Evolutionary conservation across 1,284 basidiomycete species (phyloP).

Genomic region (Xerocomus amazonicus): DNA sequence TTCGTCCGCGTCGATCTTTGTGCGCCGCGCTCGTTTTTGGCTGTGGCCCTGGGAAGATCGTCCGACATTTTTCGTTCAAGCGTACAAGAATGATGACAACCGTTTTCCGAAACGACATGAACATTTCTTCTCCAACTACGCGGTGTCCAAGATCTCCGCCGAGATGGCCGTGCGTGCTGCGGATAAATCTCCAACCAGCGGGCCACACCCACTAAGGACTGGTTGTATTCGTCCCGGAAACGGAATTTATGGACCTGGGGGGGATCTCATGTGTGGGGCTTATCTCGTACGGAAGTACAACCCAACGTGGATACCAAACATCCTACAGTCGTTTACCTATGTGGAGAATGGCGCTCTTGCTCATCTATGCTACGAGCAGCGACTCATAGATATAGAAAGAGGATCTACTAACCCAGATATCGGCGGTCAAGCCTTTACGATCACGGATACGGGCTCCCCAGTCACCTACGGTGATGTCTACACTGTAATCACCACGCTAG

Average conservation of each 20-base stretch:
- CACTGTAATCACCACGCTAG: slow-evolving; percentile 44
- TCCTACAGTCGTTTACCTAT: slow-evolving; percentile 61
- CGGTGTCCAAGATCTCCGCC: slow-evolving; percentile 52
- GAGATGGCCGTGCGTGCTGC: slow-evolving; percentile 56
- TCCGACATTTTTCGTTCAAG: slow-evolving; percentile 53
- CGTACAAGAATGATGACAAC: slow-evolving; percentile 53
- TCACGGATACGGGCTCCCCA: slow-evolving; percentile 61
- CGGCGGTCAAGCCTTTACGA: slow-evolving; percentile 62
- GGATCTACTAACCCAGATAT: slow-evolving; percentile 54
- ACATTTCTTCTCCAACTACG: slow-evolving; percentile 71
- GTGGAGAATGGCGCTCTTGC: slow-evolving; percentile 72
- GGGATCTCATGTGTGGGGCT: slow-evolving; percentile 61
- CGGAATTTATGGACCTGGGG: slow-evolving; percentile 68
- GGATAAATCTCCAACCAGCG: slow-evolving; percentile 40
- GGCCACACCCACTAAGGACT: slow-evolving; percentile 46
- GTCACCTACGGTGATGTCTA: slow-evolving; percentile 61
- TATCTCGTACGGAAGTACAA: slow-evolving; percentile 58
- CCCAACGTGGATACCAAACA: slow-evolving; percentile 56
- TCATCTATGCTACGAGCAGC: slow-evolving; percentile 67
- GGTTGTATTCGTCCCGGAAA: slow-evolving; percentile 74
- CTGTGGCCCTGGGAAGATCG: slow-evolving; percentile 69
- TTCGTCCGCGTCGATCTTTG: slow-evolving; percentile 55
- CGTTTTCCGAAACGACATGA: slow-evolving; percentile 45
- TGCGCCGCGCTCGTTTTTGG: slow-evolving; percentile 54
- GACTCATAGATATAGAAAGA: slow-evolving; percentile 48